phyloP scores from a whole-genome alignment of 805 yeast species.

The Jamesozyma jinghongensis region DNA sequence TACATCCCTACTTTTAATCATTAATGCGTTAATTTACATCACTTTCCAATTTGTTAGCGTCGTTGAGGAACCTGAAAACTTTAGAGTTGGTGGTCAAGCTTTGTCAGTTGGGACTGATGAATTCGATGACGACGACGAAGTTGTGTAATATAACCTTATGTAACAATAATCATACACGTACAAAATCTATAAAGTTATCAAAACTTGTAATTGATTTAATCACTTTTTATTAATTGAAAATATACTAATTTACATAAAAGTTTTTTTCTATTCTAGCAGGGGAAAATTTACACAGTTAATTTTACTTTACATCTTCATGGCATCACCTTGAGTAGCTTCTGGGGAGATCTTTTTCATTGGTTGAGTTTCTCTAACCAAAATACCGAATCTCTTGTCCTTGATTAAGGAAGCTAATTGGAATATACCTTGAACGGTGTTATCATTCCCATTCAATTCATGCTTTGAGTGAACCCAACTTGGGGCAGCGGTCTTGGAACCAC shows the following conservation, averaged over 20 bases:
- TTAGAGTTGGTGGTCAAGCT: constrained; percentile 48
- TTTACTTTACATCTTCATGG: constrained; percentile 10
- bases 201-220: neutral
- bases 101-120: constrained; percentile 33
- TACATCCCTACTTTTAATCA: constrained; percentile 47
- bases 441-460: constrained; percentile 48
- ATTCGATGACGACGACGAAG: constrained; percentile 14
- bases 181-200: neutral
- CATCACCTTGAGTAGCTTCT: constrained; percentile 5
- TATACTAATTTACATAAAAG: constrained; percentile 4
- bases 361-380: constrained; percentile 53
- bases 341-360: constrained; percentile 36
- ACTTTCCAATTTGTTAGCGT: constrained; percentile 65
- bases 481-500: constrained; percentile 57
- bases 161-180: neutral
- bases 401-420: constrained; percentile 48
- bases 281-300: neutral
- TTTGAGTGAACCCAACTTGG: constrained; percentile 88
- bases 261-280: neutral
- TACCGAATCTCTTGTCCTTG: constrained; percentile 63
- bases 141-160: constrained; percentile 3
- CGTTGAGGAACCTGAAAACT: constrained; percentile 72
- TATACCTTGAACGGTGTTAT: constrained; percentile 36
- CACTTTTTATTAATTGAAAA: neutral
- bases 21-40: constrained; percentile 51